Percentiles rank a stretch among this genome's conserved stretches.
Conservation (phyloP, 1,284 basidiomycete genomes). For the Irpex rosettiformis region DNA sequence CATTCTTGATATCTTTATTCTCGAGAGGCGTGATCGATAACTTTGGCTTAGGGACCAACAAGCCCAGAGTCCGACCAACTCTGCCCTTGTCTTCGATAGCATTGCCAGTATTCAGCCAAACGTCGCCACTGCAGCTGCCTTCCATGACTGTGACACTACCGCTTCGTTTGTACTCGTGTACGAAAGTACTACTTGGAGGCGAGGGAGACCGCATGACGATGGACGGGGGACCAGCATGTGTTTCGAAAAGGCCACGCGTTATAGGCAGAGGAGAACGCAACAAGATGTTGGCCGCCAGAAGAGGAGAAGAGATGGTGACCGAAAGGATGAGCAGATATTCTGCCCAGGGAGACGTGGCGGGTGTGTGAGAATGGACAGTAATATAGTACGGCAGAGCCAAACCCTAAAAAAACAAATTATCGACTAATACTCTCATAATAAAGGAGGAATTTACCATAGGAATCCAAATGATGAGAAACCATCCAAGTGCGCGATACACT, state of each 20-base stretch:
- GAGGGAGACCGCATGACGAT: conserved; percentile 40
- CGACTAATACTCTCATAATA: neutral
- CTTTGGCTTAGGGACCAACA: conserved; percentile 59
- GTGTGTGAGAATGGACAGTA: conserved; percentile 33
- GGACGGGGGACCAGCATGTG: conserved; percentile 40
- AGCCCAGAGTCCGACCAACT: conserved; percentile 51
- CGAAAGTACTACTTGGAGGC: conserved; percentile 36
- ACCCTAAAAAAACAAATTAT: conserved; percentile 32
- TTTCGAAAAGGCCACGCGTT: conserved; percentile 58
- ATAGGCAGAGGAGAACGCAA: conserved; percentile 60
- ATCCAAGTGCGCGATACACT: conserved; percentile 48
- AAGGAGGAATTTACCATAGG: conserved; percentile 49
- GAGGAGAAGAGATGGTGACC: conserved; percentile 60
- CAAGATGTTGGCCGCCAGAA: conserved; percentile 57
- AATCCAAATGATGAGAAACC: conserved; percentile 62
- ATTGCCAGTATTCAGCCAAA: conserved; percentile 66
- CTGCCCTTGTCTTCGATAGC: conserved; percentile 61
- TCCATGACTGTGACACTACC: conserved; percentile 64
- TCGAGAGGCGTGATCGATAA: conserved; percentile 60
- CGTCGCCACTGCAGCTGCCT: conserved; percentile 63
- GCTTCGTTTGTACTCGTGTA: conserved; percentile 59
- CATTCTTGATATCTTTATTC: conserved; percentile 39
- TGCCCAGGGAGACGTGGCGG: conserved; percentile 30
- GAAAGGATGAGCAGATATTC: conserved; percentile 56
- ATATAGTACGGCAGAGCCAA: conserved; percentile 60